Evolutionary conservation across 1,284 basidiomycete genomes (phyloP).

Genomic region (Peniophora sp.): DNA sequence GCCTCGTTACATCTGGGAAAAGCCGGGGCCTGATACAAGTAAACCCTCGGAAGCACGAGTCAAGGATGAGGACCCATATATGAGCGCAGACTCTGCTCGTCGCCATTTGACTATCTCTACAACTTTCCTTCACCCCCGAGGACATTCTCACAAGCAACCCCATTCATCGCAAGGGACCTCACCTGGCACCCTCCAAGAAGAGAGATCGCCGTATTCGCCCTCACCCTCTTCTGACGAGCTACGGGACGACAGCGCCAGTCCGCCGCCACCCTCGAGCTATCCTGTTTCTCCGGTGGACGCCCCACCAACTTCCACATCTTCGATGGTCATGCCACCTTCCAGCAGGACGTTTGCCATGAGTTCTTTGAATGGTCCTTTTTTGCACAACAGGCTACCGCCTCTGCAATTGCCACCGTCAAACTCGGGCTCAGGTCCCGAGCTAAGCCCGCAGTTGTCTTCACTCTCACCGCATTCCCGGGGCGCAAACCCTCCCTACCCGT

Average conservation of each 20-base stretch:
- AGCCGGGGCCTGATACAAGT: slow-evolving; percentile 14
- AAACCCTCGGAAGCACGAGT: not conserved
- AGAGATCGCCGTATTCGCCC: not conserved
- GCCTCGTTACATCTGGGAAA: slow-evolving; percentile 12
- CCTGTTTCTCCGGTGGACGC: not conserved
- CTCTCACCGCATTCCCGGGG: slow-evolving; percentile 10
- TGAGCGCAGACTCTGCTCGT: not conserved
- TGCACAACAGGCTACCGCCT: not conserved
- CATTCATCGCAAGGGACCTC: not conserved
- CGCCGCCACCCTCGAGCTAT: not conserved
- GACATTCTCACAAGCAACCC: not conserved
- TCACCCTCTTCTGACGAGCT: not conserved
- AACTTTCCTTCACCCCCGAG: not conserved
- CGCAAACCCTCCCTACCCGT: slow-evolving; percentile 14
- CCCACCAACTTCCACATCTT: not conserved
- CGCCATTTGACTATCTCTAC: not conserved
- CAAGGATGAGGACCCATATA: not conserved
- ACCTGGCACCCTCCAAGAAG: not conserved
- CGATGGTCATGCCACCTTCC: not conserved
- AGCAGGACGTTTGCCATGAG: not conserved
- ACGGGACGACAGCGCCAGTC: not conserved
- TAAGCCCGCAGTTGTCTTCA: slow-evolving; percentile 7
- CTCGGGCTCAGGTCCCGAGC: not conserved
- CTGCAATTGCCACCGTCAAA: not conserved
- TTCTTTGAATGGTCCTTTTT: not conserved